Percentiles rank a stretch among this genome's conserved stretches.
Conservation (phyloP, 2,329 filamentous ascomycete species). For the Cladophialophora chaetospira region DNA sequence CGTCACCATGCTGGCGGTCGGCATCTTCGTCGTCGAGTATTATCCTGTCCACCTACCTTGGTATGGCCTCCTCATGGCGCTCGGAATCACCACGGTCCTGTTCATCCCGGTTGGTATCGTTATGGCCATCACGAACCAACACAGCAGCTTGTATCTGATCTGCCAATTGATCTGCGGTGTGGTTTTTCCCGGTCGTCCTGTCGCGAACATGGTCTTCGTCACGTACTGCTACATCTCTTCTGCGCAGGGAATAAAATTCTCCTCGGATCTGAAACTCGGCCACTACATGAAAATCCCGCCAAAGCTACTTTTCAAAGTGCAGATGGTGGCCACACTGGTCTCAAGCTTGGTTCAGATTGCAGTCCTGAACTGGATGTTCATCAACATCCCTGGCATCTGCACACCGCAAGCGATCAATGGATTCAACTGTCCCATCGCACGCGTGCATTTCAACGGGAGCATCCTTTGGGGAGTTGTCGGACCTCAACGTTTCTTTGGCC, state of each 20-base stretch:
- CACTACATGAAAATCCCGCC: slow-evolving; percentile 64
- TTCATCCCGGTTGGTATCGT: slow-evolving; percentile 92
- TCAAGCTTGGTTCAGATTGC: slow-evolving; percentile 79
- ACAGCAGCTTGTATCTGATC: slow-evolving; percentile 82
- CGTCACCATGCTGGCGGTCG: slow-evolving; percentile 72
- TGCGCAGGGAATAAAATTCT: slow-evolving; percentile 86
- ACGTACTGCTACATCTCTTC: slow-evolving; percentile 90
- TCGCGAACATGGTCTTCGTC: slow-evolving; percentile 92
- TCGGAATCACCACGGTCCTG: slow-evolving; percentile 75
- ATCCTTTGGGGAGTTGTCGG: slow-evolving; percentile 90
- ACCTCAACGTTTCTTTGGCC: slow-evolving; percentile 78
- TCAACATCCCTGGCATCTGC: slow-evolving; percentile 74
- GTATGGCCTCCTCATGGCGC: slow-evolving; percentile 79
- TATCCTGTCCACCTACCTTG: slow-evolving; percentile 79
- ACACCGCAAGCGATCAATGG: slow-evolving; percentile 78
- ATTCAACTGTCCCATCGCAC: slow-evolving; percentile 83
- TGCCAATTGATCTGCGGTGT: slow-evolving; percentile 82
- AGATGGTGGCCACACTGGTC: slow-evolving; percentile 63
- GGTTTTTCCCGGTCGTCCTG: slow-evolving; percentile 79
- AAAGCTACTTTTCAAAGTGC: slow-evolving; percentile 60
- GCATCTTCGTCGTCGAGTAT: slow-evolving; percentile 84
- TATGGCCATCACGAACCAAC: slow-evolving; percentile 90
- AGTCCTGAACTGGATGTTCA: slow-evolving; percentile 89
- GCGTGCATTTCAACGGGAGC: slow-evolving; percentile 86
- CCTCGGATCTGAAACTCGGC: slow-evolving; percentile 79